Evolutionary conservation across 768 basidiomycete genomes (phyloP).

Genomic region (Xanthoconium stramineum): DNA sequence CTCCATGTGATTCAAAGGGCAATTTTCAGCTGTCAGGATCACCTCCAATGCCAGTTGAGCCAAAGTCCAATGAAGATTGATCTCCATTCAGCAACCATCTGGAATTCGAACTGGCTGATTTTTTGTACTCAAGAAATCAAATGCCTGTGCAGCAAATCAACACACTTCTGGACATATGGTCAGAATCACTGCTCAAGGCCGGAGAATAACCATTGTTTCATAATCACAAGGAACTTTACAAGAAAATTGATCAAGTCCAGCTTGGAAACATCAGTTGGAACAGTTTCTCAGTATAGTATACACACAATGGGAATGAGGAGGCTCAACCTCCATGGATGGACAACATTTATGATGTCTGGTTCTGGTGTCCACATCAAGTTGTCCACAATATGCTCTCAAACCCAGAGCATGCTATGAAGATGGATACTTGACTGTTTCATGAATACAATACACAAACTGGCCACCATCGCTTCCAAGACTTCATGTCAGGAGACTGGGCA

Average conservation of each 20-base stretch:
- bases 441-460: background rate
- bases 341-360: background rate
- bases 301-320: background rate
- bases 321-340: background rate
- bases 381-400: background rate
- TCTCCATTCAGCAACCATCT: background rate
- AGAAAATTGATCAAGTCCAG: background rate
- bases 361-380: background rate
- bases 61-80: background rate
- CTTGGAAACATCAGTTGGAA: background rate
- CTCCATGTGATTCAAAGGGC: background rate
- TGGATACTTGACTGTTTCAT: background rate
- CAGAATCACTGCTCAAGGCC: background rate
- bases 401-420: background rate
- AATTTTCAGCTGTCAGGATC: background rate
- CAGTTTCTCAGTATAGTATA: background rate
- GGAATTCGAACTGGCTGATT: conserved; percentile 2
- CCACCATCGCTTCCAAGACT: background rate
- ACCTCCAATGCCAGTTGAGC: background rate
- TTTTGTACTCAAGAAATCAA: background rate
- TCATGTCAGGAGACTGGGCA: background rate
- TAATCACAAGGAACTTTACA: background rate
- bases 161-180: background rate
- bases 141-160: background rate
- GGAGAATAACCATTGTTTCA: background rate